Evolutionary conservation across 768 basidiomycete genomes (phyloP).

Genomic region (Pleurotus tuoliensis): DNA sequence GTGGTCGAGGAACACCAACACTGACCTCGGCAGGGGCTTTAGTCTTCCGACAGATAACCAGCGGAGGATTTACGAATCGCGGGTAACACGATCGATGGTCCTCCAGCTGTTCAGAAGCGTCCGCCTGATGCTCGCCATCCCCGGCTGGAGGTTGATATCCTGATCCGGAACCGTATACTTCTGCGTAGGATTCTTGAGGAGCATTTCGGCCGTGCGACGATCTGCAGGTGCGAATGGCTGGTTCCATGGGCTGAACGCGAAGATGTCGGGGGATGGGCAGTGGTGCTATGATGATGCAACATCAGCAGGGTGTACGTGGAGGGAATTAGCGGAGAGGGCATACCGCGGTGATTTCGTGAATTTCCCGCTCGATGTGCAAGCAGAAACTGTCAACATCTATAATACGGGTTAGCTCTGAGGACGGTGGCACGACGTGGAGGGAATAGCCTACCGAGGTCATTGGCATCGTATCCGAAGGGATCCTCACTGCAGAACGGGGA

Average conservation of each 20-base stretch:
- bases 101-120: conserved; percentile 40
- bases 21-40: no score
- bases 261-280: conserved; percentile 45
- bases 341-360: conserved; percentile 71
- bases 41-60: neutral
- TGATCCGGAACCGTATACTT: conserved; percentile 31
- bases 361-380: conserved; percentile 58
- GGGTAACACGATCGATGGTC: conserved; percentile 32
- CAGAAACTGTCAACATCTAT: conserved; percentile 67
- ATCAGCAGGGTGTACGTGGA: neutral
- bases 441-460: conserved; percentile 50
- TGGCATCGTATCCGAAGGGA: conserved; percentile 64
- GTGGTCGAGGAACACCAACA: no score
- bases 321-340: neutral
- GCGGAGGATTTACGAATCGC: neutral
- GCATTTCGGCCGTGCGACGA: conserved; percentile 50
- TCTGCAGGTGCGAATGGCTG: conserved; percentile 71
- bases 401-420: neutral
- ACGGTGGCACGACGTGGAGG: neutral
- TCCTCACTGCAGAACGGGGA: conserved; percentile 42
- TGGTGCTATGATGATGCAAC: conserved; percentile 42
- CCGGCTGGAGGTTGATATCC: conserved; percentile 21
- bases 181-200: conserved; percentile 32
- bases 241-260: conserved; percentile 55
- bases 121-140: conserved; percentile 32